Percentiles rank a stretch among this genome's conserved stretches.
Evolutionary conservation across 441 rosid species (phyloP).

Genomic region (Populus hybrid): DNA sequence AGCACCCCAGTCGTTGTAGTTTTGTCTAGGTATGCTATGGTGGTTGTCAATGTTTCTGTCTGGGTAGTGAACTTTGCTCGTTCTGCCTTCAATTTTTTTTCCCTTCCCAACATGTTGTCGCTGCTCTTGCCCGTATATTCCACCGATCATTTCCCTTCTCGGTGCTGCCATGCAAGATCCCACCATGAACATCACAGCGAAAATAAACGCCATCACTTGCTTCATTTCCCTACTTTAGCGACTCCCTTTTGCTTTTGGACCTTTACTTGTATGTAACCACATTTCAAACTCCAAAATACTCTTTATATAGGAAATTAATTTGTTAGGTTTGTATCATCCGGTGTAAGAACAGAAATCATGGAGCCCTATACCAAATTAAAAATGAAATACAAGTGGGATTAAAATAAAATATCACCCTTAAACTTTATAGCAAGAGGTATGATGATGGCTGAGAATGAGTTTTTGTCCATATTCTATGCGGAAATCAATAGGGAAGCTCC

Average conservation of each 20-base stretch:
- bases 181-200: conserved; percentile 29
- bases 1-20: conserved; percentile 18
- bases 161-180: conserved; percentile 22
- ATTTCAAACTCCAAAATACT: neutral
- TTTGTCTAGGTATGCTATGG: conserved; percentile 42
- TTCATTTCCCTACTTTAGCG: conserved; percentile 20
- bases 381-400: conserved; percentile 17
- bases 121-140: conserved; percentile 25
- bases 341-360: neutral
- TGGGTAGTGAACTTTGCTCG: conserved; percentile 8
- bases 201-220: conserved; percentile 8
- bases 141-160: conserved; percentile 21
- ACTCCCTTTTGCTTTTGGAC: neutral
- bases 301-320: neutral
- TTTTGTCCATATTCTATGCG: conserved; percentile 10
- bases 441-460: conserved; percentile 7
- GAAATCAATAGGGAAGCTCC: conserved; percentile 25
- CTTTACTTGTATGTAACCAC: neutral
- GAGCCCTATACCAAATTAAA: conserved; percentile 18
- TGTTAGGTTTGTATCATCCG: no score
- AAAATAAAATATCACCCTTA: neutral
- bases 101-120: conserved; percentile 16
- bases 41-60: conserved; percentile 36
- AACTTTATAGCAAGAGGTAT: neutral
- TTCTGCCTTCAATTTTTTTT: conserved; percentile 9